A percentile compares a stretch with the other conserved stretches of the same genome.
Evolutionary conservation across 208 protist species (phyloP).

Genomic region (Leishmania arabica): DNA sequence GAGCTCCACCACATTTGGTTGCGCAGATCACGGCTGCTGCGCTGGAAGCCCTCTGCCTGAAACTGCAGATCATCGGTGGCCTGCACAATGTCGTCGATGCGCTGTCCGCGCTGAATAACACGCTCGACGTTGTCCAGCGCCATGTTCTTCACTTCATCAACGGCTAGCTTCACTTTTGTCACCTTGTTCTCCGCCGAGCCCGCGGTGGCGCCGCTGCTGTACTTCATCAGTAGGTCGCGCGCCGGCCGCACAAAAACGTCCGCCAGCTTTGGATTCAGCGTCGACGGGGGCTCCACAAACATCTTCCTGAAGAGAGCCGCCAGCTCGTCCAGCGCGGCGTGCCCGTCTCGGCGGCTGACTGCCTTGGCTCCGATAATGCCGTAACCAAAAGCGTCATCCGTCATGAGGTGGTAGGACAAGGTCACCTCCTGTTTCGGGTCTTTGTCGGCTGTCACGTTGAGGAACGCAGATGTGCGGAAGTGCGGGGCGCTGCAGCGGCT

Average conservation of each 20-base stretch:
- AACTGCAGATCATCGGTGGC: conserved; percentile 88
- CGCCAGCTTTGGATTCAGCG: conserved; percentile 60
- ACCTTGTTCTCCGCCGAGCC: conserved; percentile 59
- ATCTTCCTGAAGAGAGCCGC: conserved; percentile 81
- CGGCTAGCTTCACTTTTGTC: conserved; percentile 65
- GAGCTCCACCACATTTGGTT: conserved; percentile 91
- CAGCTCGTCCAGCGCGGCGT: conserved; percentile 74
- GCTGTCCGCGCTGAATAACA: conserved; percentile 77
- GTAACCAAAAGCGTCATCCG: conserved; percentile 74
- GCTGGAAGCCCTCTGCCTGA: conserved; percentile 88
- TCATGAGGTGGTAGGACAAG: conserved; percentile 86
- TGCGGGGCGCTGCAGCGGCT: conserved; percentile 78
- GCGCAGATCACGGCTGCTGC: conserved; percentile 76
- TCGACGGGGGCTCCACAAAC: conserved; percentile 75
- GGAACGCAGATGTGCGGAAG: conserved; percentile 75
- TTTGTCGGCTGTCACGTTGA: conserved; percentile 42
- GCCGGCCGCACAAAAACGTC: conserved; percentile 75
- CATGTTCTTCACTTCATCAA: conserved; percentile 84
- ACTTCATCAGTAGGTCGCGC: conserved; percentile 62
- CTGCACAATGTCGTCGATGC: conserved; percentile 90
- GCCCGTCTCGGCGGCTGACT: conserved; percentile 55
- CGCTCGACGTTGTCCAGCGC: conserved; percentile 88
- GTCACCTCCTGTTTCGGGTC: conserved; percentile 45
- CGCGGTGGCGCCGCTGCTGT: conserved; percentile 30
- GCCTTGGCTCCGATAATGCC: conserved; percentile 57